Evolutionary conservation across 495 filamentous ascomycete genomes (phyloP).

Genomic region (Penicillium cosmopolitanum): DNA sequence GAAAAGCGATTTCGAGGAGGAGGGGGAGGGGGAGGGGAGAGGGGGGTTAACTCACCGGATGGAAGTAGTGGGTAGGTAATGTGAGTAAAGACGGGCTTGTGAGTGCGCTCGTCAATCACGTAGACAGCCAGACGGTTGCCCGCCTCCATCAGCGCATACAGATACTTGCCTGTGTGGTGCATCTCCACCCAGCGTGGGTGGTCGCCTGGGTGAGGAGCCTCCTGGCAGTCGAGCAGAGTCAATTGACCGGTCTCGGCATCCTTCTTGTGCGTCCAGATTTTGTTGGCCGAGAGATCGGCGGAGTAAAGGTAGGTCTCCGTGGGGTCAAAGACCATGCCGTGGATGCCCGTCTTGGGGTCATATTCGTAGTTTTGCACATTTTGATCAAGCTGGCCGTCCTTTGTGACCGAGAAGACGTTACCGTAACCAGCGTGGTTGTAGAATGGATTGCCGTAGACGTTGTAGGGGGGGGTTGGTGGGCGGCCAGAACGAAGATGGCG

Average conservation of each 20-base stretch:
- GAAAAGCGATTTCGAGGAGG: conserved; percentile 22
- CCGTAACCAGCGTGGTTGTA: conserved; percentile 81
- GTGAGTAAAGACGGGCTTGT: conserved; percentile 81
- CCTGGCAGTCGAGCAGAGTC: conserved; percentile 66
- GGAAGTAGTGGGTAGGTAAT: conserved; percentile 77
- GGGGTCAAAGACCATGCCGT: conserved; percentile 88
- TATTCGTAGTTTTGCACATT: conserved; percentile 84
- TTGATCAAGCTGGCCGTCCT: conserved; percentile 61
- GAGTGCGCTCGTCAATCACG: conserved; percentile 73
- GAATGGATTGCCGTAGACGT: conserved; percentile 85
- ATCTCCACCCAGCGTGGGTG: conserved; percentile 87
- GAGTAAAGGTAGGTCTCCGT: conserved; percentile 85
- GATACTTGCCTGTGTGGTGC: conserved; percentile 71
- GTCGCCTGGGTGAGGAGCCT: conserved; percentile 70
- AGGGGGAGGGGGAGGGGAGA: neutral
- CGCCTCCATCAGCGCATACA: conserved; percentile 85
- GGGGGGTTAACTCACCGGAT: conserved; percentile 49
- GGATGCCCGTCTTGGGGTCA: conserved; percentile 72
- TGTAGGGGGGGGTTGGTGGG: conserved; percentile 76
- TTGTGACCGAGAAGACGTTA: conserved; percentile 72
- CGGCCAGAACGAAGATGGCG: conserved; percentile 83
- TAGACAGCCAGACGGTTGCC: conserved; percentile 81
- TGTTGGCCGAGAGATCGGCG: conserved; percentile 81
- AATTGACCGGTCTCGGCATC: conserved; percentile 62
- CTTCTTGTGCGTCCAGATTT: conserved; percentile 85